Conservation (phyloP, 495 filamentous ascomycete species). For the Podospora bellae-mahoneyi region DNA sequence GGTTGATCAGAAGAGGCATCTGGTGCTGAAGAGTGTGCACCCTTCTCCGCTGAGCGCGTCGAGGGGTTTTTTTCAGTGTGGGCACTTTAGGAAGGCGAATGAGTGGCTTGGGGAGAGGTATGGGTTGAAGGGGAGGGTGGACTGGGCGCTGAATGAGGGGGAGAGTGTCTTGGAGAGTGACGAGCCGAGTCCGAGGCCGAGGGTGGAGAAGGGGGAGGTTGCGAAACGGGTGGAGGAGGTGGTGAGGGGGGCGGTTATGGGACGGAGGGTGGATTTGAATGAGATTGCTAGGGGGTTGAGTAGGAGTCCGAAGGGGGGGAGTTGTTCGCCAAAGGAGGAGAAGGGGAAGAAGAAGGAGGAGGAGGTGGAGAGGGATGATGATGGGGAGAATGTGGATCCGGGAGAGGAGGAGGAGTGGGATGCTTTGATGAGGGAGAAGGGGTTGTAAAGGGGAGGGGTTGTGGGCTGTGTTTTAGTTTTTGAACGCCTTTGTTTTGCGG, state of each 20-base stretch:
- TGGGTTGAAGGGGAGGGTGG: conserved; percentile 72
- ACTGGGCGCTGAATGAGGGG: conserved; percentile 66
- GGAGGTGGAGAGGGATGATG: conserved; percentile 1
- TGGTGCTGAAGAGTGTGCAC: conserved; percentile 80
- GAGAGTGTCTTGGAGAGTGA: conserved; percentile 23
- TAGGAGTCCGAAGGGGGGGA: conserved; percentile 7
- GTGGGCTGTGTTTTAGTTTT: too few relatives aligned
- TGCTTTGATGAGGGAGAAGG: neutral
- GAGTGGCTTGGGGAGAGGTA: conserved; percentile 79
- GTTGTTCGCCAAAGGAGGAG: conserved; percentile 10
- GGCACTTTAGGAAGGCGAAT: conserved; percentile 85
- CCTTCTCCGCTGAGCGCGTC: conserved; percentile 83
- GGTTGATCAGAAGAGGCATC: conserved; percentile 67
- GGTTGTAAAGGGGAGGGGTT: neutral
- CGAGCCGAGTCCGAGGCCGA: conserved; percentile 15
- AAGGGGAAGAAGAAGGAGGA: neutral
- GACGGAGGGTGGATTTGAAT: conserved; percentile 25
- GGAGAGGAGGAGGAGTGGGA: conserved; percentile 8
- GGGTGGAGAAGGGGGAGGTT: conserved; percentile 17
- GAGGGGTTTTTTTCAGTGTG: conserved; percentile 79
- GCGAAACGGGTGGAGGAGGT: conserved; percentile 12
- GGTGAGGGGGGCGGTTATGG: conserved; percentile 25
- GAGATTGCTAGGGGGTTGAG: conserved; percentile 13
- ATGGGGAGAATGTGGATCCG: neutral
- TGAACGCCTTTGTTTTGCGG: too few relatives aligned